Base-by-base conservation (phyloP, 176 grass and related monocot genomes). In the Musa acuminata region DNA sequence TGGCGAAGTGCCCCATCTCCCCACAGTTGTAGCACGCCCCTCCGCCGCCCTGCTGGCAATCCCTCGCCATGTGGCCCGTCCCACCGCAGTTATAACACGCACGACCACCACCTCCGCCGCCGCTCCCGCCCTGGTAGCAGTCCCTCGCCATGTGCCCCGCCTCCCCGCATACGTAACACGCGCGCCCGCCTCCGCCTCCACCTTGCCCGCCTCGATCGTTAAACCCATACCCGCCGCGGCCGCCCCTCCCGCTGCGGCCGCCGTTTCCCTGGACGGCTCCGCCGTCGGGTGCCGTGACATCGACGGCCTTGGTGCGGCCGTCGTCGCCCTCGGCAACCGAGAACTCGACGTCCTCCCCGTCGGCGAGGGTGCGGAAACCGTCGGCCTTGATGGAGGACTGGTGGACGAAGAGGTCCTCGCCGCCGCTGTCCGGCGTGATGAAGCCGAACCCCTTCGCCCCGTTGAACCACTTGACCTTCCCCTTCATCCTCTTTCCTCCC, bases 401-500 rank as follows among this genome's bases (percentile, higher is more conserved):
- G 65, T 68, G 65, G 21, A 68, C 65, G 65, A 68, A 68, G 27
- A 68, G 65, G 26, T 68, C 65, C 65, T 68, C 65, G 3, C 65
- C 65, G 65, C 24, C 22, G 65, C 13, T 25, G 65, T 68, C 65
- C 3, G 65, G 65, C 24, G 24, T 43, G 65, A 68, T 68, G 65
- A 68, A 68, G 26, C 65, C 65, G 65, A 68, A 68, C 26, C 65
- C 65, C 26, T 68, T 68, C 8, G 26, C 23, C 12, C 11, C 65
- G 65, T 68, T 68, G 65, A 68, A 68, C 65, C 65, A 68, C 65
- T 68, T 68, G 24, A 68, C 65, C 65, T 23, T 68, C 26, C 65
- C 65, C 65, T 14, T 68, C 65, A 35, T 13, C 65, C 65, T 43
- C 65, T 48, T 22, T 1, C 24, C 64, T 16, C 13, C 64, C 7